phyloP scores from a whole-genome alignment of 192 early-diverging fungal species.

The Linnemannia exigua region DNA sequence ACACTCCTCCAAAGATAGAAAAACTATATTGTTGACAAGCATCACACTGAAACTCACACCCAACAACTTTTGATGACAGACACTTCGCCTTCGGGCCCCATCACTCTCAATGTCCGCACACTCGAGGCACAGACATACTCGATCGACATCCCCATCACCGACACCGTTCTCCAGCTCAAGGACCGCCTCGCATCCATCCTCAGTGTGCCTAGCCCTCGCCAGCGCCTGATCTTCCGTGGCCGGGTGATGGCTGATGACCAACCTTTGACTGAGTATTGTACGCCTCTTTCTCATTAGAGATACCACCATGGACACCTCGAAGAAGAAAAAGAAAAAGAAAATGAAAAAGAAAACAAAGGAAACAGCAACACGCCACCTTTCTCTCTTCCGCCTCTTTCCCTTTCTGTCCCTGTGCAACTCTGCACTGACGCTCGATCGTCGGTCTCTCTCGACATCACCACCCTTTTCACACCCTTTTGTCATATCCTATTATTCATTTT shows the following conservation, averaged over 20 bases:
- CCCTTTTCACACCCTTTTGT: conserved; percentile 3
- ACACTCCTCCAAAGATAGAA: not conserved
- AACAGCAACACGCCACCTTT: not conserved
- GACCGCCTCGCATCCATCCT: conserved; percentile 55
- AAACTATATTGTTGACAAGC: not conserved
- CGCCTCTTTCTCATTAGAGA: conserved; percentile 1
- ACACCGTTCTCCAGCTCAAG: conserved; percentile 62
- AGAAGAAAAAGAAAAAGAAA: no score
- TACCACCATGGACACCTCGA: no score
- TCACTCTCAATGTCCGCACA: conserved; percentile 46
- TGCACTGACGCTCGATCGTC: conserved; percentile 9
- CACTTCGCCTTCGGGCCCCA: conserved; percentile 20
- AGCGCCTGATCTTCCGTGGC: conserved; percentile 66
- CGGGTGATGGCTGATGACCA: conserved; percentile 62
- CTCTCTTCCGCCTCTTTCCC: not conserved
- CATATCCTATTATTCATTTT: conserved; percentile 48
- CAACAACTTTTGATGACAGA: not conserved
- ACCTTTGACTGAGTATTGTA: conserved; percentile 61
- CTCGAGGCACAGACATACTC: conserved; percentile 57
- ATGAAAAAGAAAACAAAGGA: no score
- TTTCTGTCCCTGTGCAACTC: not conserved
- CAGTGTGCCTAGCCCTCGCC: conserved; percentile 58
- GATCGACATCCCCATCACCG: conserved; percentile 49
- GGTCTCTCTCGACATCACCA: not conserved
- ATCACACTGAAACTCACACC: not conserved